A percentile compares a stretch with the other conserved stretches of the same genome.
Conservation (phyloP, 2,329 filamentous ascomycete genomes). For the Chaetomiaceae sp. region DNA sequence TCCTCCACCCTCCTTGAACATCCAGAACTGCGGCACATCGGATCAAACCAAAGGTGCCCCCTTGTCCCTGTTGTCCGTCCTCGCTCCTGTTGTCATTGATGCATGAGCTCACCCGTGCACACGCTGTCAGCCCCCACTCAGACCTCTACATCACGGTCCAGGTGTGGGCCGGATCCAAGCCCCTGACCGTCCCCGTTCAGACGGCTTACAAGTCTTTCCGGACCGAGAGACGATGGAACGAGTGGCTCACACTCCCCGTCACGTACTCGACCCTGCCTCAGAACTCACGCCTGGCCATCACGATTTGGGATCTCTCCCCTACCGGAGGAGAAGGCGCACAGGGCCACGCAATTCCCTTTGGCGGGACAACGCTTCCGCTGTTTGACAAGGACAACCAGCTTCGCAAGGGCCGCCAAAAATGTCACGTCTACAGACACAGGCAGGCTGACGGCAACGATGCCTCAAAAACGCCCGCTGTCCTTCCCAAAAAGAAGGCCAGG, state of each 20-base stretch:
- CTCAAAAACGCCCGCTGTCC: slow-evolving; percentile 70
- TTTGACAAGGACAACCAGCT: slow-evolving; percentile 91
- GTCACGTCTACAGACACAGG: slow-evolving; percentile 74
- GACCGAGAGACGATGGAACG: slow-evolving; percentile 75
- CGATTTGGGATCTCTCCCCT: slow-evolving; percentile 89
- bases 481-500: slow-evolving; percentile 49
- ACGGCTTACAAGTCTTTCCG: slow-evolving; percentile 92
- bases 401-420: slow-evolving; percentile 89
- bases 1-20: slow-evolving; percentile 74
- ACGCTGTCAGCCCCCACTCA: slow-evolving; percentile 61
- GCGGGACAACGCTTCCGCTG: slow-evolving; percentile 85
- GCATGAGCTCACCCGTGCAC: slow-evolving; percentile 8
- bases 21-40: slow-evolving; percentile 78
- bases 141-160: slow-evolving; percentile 92
- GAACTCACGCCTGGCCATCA: slow-evolving; percentile 83
- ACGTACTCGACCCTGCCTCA: slow-evolving; percentile 76
- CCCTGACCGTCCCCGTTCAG: slow-evolving; percentile 84
- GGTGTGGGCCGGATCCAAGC: slow-evolving; percentile 94
- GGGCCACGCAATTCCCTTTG: slow-evolving; percentile 83
- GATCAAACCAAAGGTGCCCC: slow-evolving; percentile 71
- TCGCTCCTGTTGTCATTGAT: neutral
- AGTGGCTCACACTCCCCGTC: slow-evolving; percentile 89
- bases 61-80: neutral
- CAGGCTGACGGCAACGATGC: slow-evolving; percentile 80
- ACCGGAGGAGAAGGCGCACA: slow-evolving; percentile 65